phyloP scores from a whole-genome alignment of 768 basidiomycete genomes.

The Polyporus arcularius region DNA sequence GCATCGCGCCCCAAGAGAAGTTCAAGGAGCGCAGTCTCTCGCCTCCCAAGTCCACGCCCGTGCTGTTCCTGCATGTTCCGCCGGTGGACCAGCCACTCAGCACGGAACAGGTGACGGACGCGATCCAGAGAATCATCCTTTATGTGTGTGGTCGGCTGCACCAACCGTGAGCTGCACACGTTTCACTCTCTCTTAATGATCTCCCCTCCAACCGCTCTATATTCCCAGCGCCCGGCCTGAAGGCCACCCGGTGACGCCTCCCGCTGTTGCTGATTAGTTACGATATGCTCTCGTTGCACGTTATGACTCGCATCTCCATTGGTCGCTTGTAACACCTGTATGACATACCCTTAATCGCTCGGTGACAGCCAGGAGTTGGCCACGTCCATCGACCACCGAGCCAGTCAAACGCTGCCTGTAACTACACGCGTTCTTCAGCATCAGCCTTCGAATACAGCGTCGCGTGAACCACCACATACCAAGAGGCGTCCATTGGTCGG shows the following conservation, averaged over 20 bases:
- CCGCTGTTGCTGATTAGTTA: neutral
- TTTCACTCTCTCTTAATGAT: neutral
- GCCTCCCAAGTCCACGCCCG: conserved; percentile 36
- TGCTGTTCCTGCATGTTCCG: conserved; percentile 73
- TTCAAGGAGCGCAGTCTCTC: conserved; percentile 26
- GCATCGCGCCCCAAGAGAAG: conserved; percentile 25
- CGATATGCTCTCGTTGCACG: conserved; percentile 15
- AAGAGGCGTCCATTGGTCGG: neutral
- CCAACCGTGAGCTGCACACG: conserved; percentile 1
- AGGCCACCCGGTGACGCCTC: neutral
- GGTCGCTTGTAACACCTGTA: neutral
- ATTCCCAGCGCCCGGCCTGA: neutral
- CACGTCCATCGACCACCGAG: conserved; percentile 1
- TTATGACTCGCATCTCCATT: conserved; percentile 16
- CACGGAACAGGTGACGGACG: conserved; percentile 68
- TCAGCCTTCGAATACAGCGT: neutral
- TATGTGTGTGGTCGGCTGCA: conserved; percentile 48
- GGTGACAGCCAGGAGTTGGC: neutral
- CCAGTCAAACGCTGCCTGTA: conserved; percentile 15
- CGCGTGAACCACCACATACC: conserved; percentile 7
- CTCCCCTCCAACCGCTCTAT: neutral
- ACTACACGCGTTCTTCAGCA: neutral
- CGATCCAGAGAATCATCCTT: conserved; percentile 58
- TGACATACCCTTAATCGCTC: conserved; percentile 12
- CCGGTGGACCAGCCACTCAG: conserved; percentile 64